Percentiles rank a stretch among this genome's conserved stretches.
Evolutionary conservation across 495 filamentous ascomycete species (phyloP).

Genomic region (Xylaria longipes): DNA sequence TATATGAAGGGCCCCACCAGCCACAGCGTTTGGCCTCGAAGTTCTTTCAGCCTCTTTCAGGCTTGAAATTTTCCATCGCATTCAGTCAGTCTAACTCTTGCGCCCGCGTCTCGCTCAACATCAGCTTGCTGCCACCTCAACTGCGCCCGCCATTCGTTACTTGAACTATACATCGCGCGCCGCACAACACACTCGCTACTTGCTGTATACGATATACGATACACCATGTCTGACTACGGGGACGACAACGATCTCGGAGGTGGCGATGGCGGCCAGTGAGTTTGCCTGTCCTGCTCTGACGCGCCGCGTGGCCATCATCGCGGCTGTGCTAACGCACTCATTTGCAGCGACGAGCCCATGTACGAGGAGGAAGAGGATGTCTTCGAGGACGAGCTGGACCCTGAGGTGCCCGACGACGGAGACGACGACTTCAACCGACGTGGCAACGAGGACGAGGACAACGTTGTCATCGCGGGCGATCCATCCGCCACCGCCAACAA

Average conservation of each 20-base stretch:
- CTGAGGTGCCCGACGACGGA: conserved; percentile 65
- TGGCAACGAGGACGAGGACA: conserved; percentile 54
- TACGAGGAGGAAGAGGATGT: conserved; percentile 54
- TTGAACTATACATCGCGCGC: conserved; percentile 13
- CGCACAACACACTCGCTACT: conserved; percentile 1
- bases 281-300: conserved; percentile 9
- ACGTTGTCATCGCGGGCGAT: conserved; percentile 76
- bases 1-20: neutral
- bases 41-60: conserved; percentile 33
- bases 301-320: conserved; percentile 16
- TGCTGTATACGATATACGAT: neutral
- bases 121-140: conserved; percentile 22
- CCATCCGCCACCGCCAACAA: conserved; percentile 69
- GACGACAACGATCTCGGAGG: conserved; percentile 70
- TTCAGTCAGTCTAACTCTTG: conserved; percentile 22
- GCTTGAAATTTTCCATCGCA: conserved; percentile 35
- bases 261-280: conserved; percentile 45
- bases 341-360: conserved; percentile 59
- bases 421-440: conserved; percentile 60
- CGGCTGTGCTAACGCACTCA: conserved; percentile 23
- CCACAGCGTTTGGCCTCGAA: neutral
- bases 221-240: conserved; percentile 86
- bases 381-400: conserved; percentile 53
- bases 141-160: conserved; percentile 10
- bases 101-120: conserved; percentile 5